Conservation (phyloP, 768 basidiomycete species). For the Kwoniella botswanensis region DNA sequence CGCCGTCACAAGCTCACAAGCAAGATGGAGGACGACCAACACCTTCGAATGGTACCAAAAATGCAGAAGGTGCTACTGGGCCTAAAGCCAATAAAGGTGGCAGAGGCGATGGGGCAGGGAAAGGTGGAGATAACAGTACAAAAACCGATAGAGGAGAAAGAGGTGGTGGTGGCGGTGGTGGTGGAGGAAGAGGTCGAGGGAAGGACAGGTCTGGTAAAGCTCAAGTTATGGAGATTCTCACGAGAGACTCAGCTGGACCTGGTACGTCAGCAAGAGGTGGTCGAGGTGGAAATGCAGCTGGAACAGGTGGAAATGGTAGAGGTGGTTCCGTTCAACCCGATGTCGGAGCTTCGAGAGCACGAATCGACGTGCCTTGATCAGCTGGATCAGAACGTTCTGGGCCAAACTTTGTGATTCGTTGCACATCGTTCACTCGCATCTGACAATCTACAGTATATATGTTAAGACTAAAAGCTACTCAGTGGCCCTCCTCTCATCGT, state of each 20-base stretch:
- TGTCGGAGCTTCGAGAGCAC: constrained; percentile 17
- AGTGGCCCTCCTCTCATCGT: too few species aligned
- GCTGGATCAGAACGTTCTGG: background rate
- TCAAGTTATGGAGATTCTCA: constrained; percentile 29
- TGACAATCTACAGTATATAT: too few species aligned
- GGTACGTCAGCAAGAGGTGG: constrained; percentile 11
- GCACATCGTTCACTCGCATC: too few species aligned
- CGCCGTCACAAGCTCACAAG: background rate
- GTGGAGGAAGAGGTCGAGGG: constrained; percentile 27
- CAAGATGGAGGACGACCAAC: constrained; percentile 4
- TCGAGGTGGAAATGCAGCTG: constrained; percentile 24
- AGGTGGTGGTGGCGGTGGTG: constrained; percentile 12
- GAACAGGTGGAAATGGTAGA: background rate
- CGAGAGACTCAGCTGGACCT: constrained; percentile 17
- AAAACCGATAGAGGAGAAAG: constrained; percentile 13
- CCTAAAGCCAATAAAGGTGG: constrained; percentile 8
- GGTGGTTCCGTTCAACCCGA: constrained; percentile 11
- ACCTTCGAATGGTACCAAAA: background rate
- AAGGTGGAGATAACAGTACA: background rate
- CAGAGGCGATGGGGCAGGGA: constrained; percentile 3
- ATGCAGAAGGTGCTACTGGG: background rate
- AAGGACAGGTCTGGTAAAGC: constrained; percentile 31
- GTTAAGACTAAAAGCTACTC: too few species aligned
- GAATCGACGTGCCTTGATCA: constrained; percentile 21
- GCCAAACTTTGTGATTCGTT: too few species aligned